phyloP scores from a whole-genome alignment of 1,139 yeast genomes.

The Scheffersomyces segobiensis region DNA sequence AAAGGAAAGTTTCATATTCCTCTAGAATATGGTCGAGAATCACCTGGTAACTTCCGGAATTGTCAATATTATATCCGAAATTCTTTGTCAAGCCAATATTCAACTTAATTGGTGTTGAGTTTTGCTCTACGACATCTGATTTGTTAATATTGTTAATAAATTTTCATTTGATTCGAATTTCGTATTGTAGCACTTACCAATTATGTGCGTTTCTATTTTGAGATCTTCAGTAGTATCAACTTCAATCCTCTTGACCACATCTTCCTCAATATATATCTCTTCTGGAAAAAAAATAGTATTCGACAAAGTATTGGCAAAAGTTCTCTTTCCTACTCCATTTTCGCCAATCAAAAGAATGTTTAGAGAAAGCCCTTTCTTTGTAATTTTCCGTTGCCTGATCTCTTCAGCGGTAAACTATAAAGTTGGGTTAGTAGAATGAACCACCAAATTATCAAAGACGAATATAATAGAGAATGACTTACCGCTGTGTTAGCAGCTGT shows the following conservation, averaged over 20 bases:
- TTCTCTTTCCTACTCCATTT: constrained; percentile 35
- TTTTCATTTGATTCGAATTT: neutral
- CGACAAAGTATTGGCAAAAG: constrained; percentile 34
- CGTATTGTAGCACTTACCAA: constrained; percentile 11
- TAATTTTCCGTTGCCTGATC: constrained; percentile 16
- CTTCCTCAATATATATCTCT: constrained; percentile 1
- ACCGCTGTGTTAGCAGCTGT: neutral
- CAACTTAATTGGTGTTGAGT: constrained; percentile 25
- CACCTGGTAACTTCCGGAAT: constrained; percentile 18
- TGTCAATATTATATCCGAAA: constrained; percentile 39
- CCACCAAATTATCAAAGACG: neutral
- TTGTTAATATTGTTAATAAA: neutral
- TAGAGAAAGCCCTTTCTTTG: constrained; percentile 22
- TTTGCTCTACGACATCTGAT: constrained; percentile 16
- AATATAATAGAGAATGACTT: neutral
- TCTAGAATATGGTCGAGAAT: constrained; percentile 52
- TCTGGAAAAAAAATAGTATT: constrained; percentile 13
- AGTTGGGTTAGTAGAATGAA: neutral
- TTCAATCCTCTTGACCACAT: neutral
- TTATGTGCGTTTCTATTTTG: constrained; percentile 12
- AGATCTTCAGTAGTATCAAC: constrained; percentile 4
- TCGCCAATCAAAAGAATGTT: constrained; percentile 35
- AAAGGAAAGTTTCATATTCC: constrained; percentile 55
- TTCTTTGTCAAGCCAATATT: constrained; percentile 26
- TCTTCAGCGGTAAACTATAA: constrained; percentile 17